These are phyloP conservation scores for Lasiodiplodia theobromae DNA, from an alignment of 2,329 filamentous ascomycete genomes.

Conservation along the genomic window DNA sequence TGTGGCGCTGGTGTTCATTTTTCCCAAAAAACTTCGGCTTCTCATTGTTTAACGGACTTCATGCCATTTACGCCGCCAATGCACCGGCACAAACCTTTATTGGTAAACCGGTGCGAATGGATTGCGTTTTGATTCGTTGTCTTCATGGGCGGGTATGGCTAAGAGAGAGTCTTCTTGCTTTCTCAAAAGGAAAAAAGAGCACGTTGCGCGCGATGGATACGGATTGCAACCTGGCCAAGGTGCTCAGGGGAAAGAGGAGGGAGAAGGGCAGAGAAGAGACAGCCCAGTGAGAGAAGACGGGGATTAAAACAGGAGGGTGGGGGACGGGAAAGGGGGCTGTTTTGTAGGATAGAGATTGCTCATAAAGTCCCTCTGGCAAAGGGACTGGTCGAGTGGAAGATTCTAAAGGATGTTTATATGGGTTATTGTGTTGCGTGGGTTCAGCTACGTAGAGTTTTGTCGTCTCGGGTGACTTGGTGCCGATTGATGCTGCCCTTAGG, in stretches of 20 bases:
- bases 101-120: neutral
- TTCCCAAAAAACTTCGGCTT: conserved; percentile 7
- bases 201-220: neutral
- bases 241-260: neutral
- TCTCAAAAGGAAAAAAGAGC: conserved; percentile 6
- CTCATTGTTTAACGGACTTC: neutral
- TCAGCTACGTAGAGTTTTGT: neutral
- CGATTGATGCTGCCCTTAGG: neutral
- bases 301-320: neutral
- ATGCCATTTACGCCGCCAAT: neutral
- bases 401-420: neutral
- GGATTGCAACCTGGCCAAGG: neutral
- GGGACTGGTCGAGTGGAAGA: neutral
- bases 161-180: neutral
- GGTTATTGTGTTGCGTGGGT: neutral
- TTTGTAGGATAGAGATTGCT: conserved; percentile 27
- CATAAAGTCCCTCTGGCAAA: conserved; percentile 4
- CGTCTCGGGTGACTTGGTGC: neutral
- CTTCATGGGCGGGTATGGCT: neutral
- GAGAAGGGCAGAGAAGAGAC: neutral
- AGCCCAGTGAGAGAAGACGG: neutral
- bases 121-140: conserved; percentile 1
- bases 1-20: conserved; percentile 10
- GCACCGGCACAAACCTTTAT: neutral
- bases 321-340: neutral